Evolutionary conservation across 2,329 filamentous ascomycete species (phyloP).

Genomic region (Colletotrichum tamarilloi): DNA sequence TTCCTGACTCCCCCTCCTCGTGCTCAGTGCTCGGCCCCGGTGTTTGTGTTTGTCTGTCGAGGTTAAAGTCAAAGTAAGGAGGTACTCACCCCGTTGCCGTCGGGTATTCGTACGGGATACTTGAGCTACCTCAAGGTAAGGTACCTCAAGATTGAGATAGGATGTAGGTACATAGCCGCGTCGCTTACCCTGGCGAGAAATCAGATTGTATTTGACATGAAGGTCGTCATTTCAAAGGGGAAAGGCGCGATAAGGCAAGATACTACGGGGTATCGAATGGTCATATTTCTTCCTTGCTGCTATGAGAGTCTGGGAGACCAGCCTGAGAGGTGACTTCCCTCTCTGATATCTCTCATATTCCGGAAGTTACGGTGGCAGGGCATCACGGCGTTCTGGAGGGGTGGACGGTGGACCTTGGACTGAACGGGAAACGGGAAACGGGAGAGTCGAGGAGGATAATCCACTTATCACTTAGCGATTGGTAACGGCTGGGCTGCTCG

Average conservation of each 20-base stretch:
- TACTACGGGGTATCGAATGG: neutral
- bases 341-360: neutral
- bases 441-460: no score
- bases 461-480: slow-evolving; percentile 23
- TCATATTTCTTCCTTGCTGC: neutral
- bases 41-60: neutral
- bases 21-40: neutral
- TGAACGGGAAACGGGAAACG: neutral
- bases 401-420: neutral
- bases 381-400: neutral
- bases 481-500: slow-evolving; percentile 28
- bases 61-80: neutral
- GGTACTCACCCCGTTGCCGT: no score
- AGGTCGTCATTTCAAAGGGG: neutral
- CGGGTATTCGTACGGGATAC: no score
- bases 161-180: neutral
- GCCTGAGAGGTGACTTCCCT: neutral
- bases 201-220: neutral
- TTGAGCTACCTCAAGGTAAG: no score
- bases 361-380: neutral
- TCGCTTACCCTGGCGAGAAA: neutral
- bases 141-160: neutral
- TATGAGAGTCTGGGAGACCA: neutral
- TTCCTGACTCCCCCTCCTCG: slow-evolving; percentile 12
- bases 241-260: neutral